phyloP scores from a whole-genome alignment of 257 asterid genomes.

The Schizonepeta tenuifolia region DNA sequence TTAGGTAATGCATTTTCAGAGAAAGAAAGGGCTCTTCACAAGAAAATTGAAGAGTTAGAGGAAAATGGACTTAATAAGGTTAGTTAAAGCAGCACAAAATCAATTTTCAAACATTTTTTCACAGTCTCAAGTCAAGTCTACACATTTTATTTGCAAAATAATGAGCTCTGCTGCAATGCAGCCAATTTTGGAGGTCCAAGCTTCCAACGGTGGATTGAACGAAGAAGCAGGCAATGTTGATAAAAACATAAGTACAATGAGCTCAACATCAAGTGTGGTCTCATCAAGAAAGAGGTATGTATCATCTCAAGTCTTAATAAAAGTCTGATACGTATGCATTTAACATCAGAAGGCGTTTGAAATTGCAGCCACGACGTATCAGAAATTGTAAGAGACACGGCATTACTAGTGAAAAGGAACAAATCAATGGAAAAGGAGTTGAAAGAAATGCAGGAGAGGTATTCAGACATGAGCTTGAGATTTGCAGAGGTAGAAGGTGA shows the following conservation, averaged over 20 bases:
- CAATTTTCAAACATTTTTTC: background rate
- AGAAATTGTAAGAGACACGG: slow-evolving; percentile 43
- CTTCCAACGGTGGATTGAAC: slow-evolving; percentile 4
- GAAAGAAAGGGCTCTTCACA: slow-evolving; percentile 70
- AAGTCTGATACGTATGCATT: background rate
- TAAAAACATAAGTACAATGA: slow-evolving; percentile 5
- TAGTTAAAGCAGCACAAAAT: slow-evolving; percentile 14
- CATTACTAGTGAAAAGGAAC: slow-evolving; percentile 54
- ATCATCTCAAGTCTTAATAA: background rate
- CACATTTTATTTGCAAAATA: background rate
- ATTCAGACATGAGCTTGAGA: slow-evolving; percentile 85
- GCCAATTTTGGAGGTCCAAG: slow-evolving; percentile 36
- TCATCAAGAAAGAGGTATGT: slow-evolving; percentile 29
- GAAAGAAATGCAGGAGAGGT: slow-evolving; percentile 89
- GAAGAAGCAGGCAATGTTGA: slow-evolving; percentile 7
- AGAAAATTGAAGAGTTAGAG: slow-evolving; percentile 67
- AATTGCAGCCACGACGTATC: slow-evolving; percentile 29
- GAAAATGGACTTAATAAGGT: slow-evolving; percentile 50
- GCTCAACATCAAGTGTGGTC: background rate
- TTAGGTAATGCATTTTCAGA: slow-evolving; percentile 57
- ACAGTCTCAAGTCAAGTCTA: no score
- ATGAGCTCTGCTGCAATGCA: slow-evolving; percentile 35
- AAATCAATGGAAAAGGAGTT: slow-evolving; percentile 66
- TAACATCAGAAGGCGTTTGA: slow-evolving; percentile 20
- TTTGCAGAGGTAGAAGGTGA: slow-evolving; percentile 98